These are phyloP conservation scores for Chlamydomonas applanata DNA, from an alignment of 139 green algal genomes.

Conservation along the genomic window DNA sequence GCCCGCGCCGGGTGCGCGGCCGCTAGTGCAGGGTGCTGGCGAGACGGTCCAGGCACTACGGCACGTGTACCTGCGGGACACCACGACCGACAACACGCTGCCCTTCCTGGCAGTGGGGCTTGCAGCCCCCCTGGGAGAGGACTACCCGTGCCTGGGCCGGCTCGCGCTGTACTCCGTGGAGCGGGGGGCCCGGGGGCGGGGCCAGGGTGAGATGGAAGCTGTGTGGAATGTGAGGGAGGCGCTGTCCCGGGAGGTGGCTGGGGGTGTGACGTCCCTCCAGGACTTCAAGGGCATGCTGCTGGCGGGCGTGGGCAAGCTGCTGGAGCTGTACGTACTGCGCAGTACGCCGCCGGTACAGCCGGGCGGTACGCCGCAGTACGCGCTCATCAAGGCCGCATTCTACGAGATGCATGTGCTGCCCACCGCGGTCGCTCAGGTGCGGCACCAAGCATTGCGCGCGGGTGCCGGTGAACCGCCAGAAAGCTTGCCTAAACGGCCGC, in stretches of 20 bases:
- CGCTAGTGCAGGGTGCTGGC: slow-evolving; percentile 44
- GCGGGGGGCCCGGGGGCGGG: neutral
- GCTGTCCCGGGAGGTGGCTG: slow-evolving; percentile 18
- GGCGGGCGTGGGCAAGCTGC: slow-evolving; percentile 51
- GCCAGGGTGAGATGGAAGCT: slow-evolving; percentile 3
- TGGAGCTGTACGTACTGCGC: slow-evolving; percentile 59
- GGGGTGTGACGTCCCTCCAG: slow-evolving; percentile 3
- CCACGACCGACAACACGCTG: slow-evolving; percentile 24
- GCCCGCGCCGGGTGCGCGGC: neutral
- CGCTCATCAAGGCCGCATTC: slow-evolving; percentile 63
- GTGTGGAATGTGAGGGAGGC: slow-evolving; percentile 7
- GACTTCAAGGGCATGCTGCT: slow-evolving; percentile 56
- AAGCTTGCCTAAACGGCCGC: too few relatives aligned
- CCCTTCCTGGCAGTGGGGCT: slow-evolving; percentile 45
- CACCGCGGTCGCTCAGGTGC: slow-evolving; percentile 37
- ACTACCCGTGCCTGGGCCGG: slow-evolving; percentile 77
- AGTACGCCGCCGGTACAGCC: neutral
- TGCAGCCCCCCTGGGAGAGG: slow-evolving; percentile 60
- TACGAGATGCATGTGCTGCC: slow-evolving; percentile 74
- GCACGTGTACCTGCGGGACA: slow-evolving; percentile 52
- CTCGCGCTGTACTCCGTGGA: slow-evolving; percentile 74
- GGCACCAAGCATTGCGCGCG: too few relatives aligned
- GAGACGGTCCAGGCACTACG: slow-evolving; percentile 55
- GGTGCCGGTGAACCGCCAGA: too few relatives aligned
- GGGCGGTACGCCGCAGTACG: neutral